A percentile compares a stretch with the other conserved stretches of the same genome.
Evolutionary conservation across 177 flowering plant genomes (phyloP).

Genomic region (Vitis hybrid): DNA sequence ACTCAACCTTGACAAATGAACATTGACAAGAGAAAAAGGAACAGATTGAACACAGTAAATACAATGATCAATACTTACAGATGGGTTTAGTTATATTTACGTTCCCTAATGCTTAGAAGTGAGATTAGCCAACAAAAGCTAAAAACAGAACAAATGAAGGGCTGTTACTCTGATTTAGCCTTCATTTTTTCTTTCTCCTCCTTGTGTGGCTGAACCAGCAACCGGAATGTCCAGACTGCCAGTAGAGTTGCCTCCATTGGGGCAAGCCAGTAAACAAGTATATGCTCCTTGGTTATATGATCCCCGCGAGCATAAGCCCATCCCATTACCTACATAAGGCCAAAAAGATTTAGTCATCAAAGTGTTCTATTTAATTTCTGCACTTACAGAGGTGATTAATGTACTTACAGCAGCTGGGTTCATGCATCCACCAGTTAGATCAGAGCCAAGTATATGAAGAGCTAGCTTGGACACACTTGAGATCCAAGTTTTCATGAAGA

Average conservation of each 20-base stretch:
- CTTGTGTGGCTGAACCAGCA: constrained; percentile 37
- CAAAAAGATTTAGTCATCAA: not conserved
- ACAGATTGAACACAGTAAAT: too few relatives aligned
- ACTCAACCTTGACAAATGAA: too few relatives aligned
- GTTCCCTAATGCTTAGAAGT: not conserved
- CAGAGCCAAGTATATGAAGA: constrained; percentile 81
- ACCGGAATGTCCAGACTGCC: constrained; percentile 64
- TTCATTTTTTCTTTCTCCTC: constrained; percentile 28
- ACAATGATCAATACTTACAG: not conserved
- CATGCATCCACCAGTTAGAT: constrained; percentile 86
- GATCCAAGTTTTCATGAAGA: constrained; percentile 81
- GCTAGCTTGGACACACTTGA: constrained; percentile 66
- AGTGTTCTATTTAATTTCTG: not conserved
- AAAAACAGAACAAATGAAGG: not conserved
- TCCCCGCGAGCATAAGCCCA: constrained; percentile 93
- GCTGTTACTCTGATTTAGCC: constrained; percentile 45
- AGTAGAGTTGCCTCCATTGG: constrained; percentile 77
- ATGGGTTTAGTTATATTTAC: not conserved
- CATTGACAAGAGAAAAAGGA: too few relatives aligned
- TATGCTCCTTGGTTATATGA: constrained; percentile 77
- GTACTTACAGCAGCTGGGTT: constrained; percentile 88
- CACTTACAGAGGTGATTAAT: not conserved
- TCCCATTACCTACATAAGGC: constrained; percentile 63
- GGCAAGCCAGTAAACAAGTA: constrained; percentile 90
- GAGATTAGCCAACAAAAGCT: not conserved